Evolutionary conservation across 2,329 filamentous ascomycete genomes (phyloP).

Genomic region (Paecilomyces fulvus): DNA sequence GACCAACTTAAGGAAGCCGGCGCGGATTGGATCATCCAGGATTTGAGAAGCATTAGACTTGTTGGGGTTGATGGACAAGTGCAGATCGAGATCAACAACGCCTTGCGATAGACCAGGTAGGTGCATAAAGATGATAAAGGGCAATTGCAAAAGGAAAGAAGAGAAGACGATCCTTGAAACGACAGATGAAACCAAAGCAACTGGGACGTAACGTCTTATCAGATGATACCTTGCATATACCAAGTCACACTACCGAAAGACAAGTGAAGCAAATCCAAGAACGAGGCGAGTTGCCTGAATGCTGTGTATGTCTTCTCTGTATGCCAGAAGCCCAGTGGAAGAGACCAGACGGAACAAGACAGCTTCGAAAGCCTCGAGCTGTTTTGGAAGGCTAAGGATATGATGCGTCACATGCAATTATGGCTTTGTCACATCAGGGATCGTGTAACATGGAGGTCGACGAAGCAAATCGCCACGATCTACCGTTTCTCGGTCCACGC

Average conservation of each 20-base stretch:
- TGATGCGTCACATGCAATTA: neutral
- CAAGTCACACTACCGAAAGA: neutral
- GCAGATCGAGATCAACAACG: conserved; percentile 60
- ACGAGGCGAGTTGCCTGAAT: neutral
- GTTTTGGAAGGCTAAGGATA: neutral
- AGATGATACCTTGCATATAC: conserved; percentile 2
- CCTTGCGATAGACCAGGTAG: conserved; percentile 26
- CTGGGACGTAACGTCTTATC: neutral
- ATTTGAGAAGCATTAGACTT: conserved; percentile 66
- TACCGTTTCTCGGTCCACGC: neutral
- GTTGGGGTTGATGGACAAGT: conserved; percentile 48
- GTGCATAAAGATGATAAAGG: neutral
- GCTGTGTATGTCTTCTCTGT: neutral
- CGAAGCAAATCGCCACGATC: neutral
- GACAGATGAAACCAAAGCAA: neutral
- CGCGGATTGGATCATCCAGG: conserved; percentile 81
- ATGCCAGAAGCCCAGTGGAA: neutral
- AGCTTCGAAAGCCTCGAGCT: neutral
- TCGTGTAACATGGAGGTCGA: neutral
- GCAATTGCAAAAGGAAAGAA: neutral
- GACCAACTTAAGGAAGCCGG: conserved; percentile 63
- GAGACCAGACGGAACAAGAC: neutral
- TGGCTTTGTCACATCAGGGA: neutral
- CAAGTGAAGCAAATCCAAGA: neutral
- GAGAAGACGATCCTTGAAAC: neutral